Evolutionary conservation across 805 yeast genomes (phyloP), one percentile per base, ranked within the genome.

Genomic region (Kuraishia cidri): DNA sequence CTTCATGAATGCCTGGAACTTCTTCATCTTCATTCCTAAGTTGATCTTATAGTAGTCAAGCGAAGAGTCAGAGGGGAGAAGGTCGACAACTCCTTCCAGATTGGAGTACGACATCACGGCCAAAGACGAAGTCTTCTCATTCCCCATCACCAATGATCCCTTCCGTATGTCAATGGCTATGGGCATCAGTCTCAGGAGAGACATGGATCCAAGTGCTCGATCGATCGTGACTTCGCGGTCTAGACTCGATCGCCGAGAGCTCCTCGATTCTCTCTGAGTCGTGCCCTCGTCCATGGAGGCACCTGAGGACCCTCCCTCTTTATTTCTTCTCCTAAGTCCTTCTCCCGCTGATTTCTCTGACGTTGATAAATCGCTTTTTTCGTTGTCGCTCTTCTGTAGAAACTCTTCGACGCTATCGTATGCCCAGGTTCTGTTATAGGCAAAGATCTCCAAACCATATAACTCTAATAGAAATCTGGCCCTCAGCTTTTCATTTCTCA

Each of bases 131-230:
- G 96, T 86, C 11, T 73, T 67, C 37, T 68, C 64, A 52, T 88
- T 90, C 6, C 98, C 98, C 14, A 86, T 46, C 1, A 85, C 80
- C 18, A 85, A 31, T 0, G 95, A 79, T 1, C 90, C 86, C 35
- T 72, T 79, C 29, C 62, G 69, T 9, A 84, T 60, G 6, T 60
- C 54, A 2, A 85, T 31, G 10, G 72, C 69, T 3, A 90, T 43
- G 0, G 98, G 98, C 8, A 85, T 56, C 9, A 66, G 35, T 7
- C 47, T 46, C 21, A 65, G 29, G 41, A 34, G 31, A 25, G 25
- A 19, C 26, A n/a, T 7, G 14, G 17, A n/a, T 18, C n/a, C 11
- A 13, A 23, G 30, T 13, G 9, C 16, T 11, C 8, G 16, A 5
- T 13, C 22, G 12, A 13, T n/a, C 23, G 23, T 20, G 9, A 7